Evolutionary conservation across 2,329 filamentous ascomycete species (phyloP).

Genomic region (Claviceps sorghi): DNA sequence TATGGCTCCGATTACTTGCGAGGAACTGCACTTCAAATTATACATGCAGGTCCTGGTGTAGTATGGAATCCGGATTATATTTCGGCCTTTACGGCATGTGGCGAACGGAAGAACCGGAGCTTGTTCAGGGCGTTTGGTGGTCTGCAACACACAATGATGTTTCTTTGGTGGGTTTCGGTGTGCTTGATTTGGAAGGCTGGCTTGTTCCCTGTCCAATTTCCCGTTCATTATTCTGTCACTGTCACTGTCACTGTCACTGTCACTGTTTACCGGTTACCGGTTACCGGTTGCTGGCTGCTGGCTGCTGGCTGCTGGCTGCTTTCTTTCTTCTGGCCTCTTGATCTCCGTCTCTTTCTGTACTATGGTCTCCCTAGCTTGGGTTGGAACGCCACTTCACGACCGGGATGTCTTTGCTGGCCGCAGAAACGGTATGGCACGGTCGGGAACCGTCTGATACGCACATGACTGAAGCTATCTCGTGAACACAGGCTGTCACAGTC

Average conservation of each 20-base stretch:
- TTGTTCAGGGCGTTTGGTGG: constrained; percentile 1
- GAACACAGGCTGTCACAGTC: constrained; percentile 1
- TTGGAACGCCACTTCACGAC: not conserved
- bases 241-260: too few species aligned
- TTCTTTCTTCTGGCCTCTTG: not conserved
- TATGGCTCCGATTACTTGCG: too few species aligned
- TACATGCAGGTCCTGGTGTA: too few species aligned
- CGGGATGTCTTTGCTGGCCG: constrained; percentile 2
- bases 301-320: too few species aligned
- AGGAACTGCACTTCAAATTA: too few species aligned
- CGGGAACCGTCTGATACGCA: constrained; percentile 2
- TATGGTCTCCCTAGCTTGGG: not conserved
- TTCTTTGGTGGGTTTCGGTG: not conserved
- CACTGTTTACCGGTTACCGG: too few species aligned
- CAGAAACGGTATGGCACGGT: not conserved
- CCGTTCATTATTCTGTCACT: too few species aligned
- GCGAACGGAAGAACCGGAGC: not conserved
- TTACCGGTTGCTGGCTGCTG: too few species aligned
- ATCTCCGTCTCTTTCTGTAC: not conserved
- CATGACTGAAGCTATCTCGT: not conserved
- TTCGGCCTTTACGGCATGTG: not conserved
- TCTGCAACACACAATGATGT: not conserved
- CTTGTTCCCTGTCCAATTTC: too few species aligned
- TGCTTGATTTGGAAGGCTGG: not conserved
- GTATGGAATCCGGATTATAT: too few species aligned